Percentiles rank a stretch among this genome's conserved stretches.
Evolutionary conservation across 805 yeast species (phyloP).

Genomic region (Jamesozyma piceae): DNA sequence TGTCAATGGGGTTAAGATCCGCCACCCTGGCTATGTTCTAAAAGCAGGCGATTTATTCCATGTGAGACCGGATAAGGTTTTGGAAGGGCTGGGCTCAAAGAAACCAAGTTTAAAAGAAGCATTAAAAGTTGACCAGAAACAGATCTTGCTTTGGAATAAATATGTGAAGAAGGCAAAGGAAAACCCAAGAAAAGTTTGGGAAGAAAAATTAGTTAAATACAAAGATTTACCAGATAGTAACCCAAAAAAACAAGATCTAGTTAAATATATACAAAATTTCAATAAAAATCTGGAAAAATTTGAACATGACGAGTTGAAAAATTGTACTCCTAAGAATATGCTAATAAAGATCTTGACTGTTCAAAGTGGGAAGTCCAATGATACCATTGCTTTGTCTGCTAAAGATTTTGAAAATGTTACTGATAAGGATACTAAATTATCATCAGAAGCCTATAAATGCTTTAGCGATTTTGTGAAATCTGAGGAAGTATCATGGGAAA

Average conservation of each 20-base stretch:
- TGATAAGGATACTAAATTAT: slow-evolving; percentile 25
- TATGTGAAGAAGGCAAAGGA: slow-evolving; percentile 49
- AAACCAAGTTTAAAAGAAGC: slow-evolving; percentile 72
- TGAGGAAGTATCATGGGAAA: slow-evolving; percentile 10
- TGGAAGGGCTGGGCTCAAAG: slow-evolving; percentile 72
- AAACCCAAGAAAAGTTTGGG: slow-evolving; percentile 34
- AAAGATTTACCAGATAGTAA: slow-evolving; percentile 18
- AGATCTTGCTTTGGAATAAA: slow-evolving; percentile 66
- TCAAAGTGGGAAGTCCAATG: slow-evolving; percentile 15
- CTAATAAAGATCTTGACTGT: slow-evolving; percentile 36
- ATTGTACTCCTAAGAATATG: slow-evolving; percentile 39
- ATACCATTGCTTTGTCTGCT: slow-evolving; percentile 13
- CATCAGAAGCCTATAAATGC: slow-evolving; percentile 16
- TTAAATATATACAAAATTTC: slow-evolving; percentile 19
- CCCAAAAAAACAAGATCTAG: slow-evolving; percentile 19
- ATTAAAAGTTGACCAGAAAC: slow-evolving; percentile 58
- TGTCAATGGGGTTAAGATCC: slow-evolving; percentile 75
- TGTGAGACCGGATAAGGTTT: slow-evolving; percentile 77
- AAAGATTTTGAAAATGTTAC: slow-evolving; percentile 32
- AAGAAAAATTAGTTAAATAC: slow-evolving; percentile 17
- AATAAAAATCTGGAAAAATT: slow-evolving; percentile 17
- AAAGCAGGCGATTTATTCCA: slow-evolving; percentile 79
- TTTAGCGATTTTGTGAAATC: slow-evolving; percentile 21
- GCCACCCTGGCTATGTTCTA: slow-evolving; percentile 70
- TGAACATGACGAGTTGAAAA: slow-evolving; percentile 16